Base-by-base conservation (phyloP, 2,329 filamentous ascomycete genomes). In the Fusarium nygamai region DNA sequence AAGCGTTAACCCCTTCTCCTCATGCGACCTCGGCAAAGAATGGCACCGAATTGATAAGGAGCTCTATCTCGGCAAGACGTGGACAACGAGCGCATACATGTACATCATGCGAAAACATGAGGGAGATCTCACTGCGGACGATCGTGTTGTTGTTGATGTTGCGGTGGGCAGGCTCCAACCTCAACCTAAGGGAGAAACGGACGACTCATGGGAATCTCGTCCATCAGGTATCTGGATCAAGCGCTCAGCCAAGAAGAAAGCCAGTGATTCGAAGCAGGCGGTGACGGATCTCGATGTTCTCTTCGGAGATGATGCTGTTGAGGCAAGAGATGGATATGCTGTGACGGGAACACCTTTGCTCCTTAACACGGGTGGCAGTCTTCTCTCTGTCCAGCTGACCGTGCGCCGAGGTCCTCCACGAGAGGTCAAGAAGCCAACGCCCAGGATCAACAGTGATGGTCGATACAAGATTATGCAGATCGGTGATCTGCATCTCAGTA, bases 401-500 rank as follows among this genome's bases (percentile, higher is more conserved):
- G 87, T 98, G 57, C 90, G 94, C 58, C 90, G 93, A 76, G 96
- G 96, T 5, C 86, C 87, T 59, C 89, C 90, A 29, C 85, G 86
- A 29, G 89, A 92, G 74, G 82, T 88, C 41, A 88, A 91, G 78
- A 95, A 92, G 81, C 93, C 93, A 2, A 86, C 90, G 44, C 93
- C 92, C 17, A 90, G 93, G 67, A 94, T 99, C 72, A 89, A 90
- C 48, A 94, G 97, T 71, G 94, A 96, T 80, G 96, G 96, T 36
- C 94, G 93, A 77, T 98, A 98, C 86, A 98, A 98, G 86, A 98
- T 99, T 74, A 91, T 99, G 88, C 96, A 99, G 83, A 87, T 97
- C 63, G 93, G 95, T n/a, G 96, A 99, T 84, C 85, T 98, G 70
- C 96, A 99, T 83, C 85, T 99, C 64, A 96, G 94, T 79, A 99